Base-by-base conservation (phyloP, 2,329 filamentous ascomycete genomes). In the Metarhizium guizhouense region DNA sequence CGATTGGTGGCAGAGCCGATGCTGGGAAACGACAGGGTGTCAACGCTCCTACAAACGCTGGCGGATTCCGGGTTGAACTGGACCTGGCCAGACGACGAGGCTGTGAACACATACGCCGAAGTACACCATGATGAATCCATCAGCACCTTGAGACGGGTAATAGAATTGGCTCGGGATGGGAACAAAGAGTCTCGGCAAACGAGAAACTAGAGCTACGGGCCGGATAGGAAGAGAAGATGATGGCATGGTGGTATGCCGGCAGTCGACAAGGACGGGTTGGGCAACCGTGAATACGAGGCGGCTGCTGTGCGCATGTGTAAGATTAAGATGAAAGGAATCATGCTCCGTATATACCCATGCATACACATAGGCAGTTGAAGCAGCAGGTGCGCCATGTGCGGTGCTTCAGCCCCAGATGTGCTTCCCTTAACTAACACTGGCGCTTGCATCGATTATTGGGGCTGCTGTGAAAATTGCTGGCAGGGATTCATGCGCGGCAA, bases 1-100 rank as follows among this genome's bases (percentile, higher is more conserved):
- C 72, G 76, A 13, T 70, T 75, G 4, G 74, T 80, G 59, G 76
- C 74, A 4, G 71, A 76, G 56, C 72, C 72, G 6, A 67, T 72
- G 56, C 67, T 80, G 1, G 63, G 65, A 6, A 58, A 59, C 10
- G 60, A 64, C n/a, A 62, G 60, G 38, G 64, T 74, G 54, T 56
- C 58, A 16, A 59, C 62, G 47, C 60, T 77, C n/a, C 62, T 68
- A 49, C 55, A 60, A 4, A 59, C 57, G 8, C 57, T 70, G 36
- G 62, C 66, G 42, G 57, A 58, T 16, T 59, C 62, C 38, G 61
- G 59, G 13, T 48, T 67, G 54, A 59, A 54, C 11, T 71, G 64
- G 62, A 55, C 67, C 43, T 77, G 75, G 75, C 76, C 76, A 1
- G 65, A 69, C 40, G 63, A 68, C 7, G 62, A 64, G 43, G 66